Conservation (phyloP, 75 land plant genomes). For the Selaginella moellendorffii region DNA sequence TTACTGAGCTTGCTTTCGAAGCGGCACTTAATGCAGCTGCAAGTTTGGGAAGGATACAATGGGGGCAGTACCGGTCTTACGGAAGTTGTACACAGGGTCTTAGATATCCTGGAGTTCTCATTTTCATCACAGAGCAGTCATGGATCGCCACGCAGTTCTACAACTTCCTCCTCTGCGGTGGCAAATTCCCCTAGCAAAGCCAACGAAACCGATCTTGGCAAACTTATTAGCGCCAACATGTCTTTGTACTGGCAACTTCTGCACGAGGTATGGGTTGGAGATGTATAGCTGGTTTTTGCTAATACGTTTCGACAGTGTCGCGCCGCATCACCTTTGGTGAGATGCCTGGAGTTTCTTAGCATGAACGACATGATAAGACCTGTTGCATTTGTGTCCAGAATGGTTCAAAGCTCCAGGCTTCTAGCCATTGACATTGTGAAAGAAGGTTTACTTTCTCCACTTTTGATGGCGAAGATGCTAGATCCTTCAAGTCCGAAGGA, state of each 20-base stretch:
- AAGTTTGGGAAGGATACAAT: constrained; percentile 65
- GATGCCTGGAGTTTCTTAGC: constrained; percentile 5
- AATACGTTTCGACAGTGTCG: neutral
- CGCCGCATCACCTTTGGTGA: neutral
- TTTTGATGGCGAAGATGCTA: neutral
- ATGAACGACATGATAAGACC: neutral
- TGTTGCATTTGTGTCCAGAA: neutral
- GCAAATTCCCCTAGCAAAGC: constrained; percentile 49
- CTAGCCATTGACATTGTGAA: neutral
- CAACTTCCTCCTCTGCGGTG: constrained; percentile 52
- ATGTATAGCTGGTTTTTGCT: neutral
- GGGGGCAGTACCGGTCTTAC: constrained; percentile 65
- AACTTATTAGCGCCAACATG: constrained; percentile 50
- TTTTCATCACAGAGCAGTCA: constrained; percentile 52
- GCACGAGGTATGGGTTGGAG: constrained; percentile 43
- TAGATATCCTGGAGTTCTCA: constrained; percentile 80
- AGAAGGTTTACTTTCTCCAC: neutral
- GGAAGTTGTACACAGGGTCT: constrained; percentile 44
- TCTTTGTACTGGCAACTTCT: constrained; percentile 59
- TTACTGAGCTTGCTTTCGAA: constrained; percentile 45
- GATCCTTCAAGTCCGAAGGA: neutral
- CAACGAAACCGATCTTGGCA: constrained; percentile 42
- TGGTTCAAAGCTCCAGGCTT: constrained; percentile 3
- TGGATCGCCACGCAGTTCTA: constrained; percentile 36
- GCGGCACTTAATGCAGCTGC: constrained; percentile 47